Conservation (phyloP, 2,329 filamentous ascomycete species). For the Alternaria conjuncta region DNA sequence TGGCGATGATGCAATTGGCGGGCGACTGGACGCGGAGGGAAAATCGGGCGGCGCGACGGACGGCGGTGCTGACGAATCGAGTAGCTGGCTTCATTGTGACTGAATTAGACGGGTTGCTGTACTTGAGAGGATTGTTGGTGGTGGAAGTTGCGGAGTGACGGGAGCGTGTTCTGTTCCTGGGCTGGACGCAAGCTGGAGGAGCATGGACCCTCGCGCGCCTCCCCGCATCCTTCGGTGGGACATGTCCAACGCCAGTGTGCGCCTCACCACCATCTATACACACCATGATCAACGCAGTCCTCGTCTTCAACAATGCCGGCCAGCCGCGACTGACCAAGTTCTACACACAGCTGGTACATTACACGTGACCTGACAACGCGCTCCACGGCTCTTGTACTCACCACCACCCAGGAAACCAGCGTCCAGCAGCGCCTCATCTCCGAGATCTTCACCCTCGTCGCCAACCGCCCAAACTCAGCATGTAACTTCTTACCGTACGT, state of each 20-base stretch:
- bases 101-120: background rate
- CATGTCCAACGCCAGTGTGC: background rate
- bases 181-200: conserved; percentile 4
- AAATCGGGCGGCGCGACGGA: conserved; percentile 32
- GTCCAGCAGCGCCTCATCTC: conserved; percentile 96
- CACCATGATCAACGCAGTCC: conserved; percentile 94
- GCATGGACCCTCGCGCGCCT: conserved; percentile 7
- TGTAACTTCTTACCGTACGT: conserved; percentile 90
- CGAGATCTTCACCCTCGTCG: conserved; percentile 95
- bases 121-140: background rate
- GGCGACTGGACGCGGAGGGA: conserved; percentile 27
- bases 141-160: conserved; percentile 1
- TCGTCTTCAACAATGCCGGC: conserved; percentile 98
- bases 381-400: background rate
- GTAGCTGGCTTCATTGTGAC: conserved; percentile 33
- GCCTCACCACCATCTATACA: background rate
- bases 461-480: conserved; percentile 86
- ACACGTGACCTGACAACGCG: conserved; percentile 21
- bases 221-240: conserved; percentile 10
- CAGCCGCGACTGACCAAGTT: conserved; percentile 97
- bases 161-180: conserved; percentile 8
- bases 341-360: conserved; percentile 86
- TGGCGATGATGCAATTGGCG: conserved; percentile 36
- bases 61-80: conserved; percentile 24
- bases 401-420: conserved; percentile 76